These are phyloP conservation scores for Hypoxylon sp. DNA, from an alignment of 2,329 filamentous ascomycete genomes.

Conservation along the genomic window DNA sequence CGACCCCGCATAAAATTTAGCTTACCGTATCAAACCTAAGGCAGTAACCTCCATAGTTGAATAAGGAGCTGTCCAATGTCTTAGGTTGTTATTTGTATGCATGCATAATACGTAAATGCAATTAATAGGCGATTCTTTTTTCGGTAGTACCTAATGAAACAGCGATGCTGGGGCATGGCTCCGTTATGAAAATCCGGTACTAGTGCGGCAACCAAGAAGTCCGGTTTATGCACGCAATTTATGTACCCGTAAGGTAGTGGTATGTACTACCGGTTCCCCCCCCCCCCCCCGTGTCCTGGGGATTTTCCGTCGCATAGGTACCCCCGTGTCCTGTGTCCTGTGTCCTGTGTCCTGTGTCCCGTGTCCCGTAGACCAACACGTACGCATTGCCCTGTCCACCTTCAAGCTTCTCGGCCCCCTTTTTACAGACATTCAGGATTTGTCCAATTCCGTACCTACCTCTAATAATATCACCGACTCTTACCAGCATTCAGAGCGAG, in stretches of 20 bases:
- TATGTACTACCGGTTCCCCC: no score
- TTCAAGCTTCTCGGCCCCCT: slow-evolving; percentile 29
- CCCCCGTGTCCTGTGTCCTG: background rate
- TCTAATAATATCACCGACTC: slow-evolving; percentile 19
- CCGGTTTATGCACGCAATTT: background rate
- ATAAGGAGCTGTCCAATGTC: no score
- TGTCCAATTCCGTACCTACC: slow-evolving; percentile 13
- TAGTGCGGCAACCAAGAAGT: no score
- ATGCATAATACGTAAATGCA: no score
- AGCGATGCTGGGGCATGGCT: no score
- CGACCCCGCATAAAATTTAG: background rate
- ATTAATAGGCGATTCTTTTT: no score
- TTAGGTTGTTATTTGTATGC: no score
- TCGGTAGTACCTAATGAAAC: no score
- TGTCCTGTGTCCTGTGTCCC: background rate
- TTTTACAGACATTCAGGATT: slow-evolving; percentile 29
- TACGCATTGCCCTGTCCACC: slow-evolving; percentile 18
- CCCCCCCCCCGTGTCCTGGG: no score
- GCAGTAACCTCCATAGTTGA: background rate
- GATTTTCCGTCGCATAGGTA: background rate
- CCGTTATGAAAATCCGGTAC: no score
- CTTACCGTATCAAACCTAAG: no score
- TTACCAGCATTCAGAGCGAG: slow-evolving; percentile 10
- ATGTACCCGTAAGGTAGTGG: background rate
- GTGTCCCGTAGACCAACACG: background rate